A percentile compares a stretch with the other conserved stretches of the same genome.
Conservation (phyloP, 306 rosid genomes). For the Cucurbita moschata region DNA sequence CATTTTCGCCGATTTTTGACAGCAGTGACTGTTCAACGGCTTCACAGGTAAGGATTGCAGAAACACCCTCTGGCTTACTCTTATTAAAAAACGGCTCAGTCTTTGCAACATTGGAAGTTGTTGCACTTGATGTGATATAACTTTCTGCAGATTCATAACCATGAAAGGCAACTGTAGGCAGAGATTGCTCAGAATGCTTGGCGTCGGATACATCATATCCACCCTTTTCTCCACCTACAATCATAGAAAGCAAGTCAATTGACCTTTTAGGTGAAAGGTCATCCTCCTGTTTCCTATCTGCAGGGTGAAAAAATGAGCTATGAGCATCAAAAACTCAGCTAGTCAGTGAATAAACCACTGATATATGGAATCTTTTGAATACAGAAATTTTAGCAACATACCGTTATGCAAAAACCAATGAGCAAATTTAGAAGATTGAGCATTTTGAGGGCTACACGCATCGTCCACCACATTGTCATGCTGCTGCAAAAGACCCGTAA, state of each 20-base stretch:
- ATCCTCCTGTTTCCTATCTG: constrained; percentile 53
- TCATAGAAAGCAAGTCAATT: constrained; percentile 68
- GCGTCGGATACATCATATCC: constrained; percentile 26
- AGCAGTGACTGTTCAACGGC: constrained; percentile 84
- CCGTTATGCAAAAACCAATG: constrained; percentile 90
- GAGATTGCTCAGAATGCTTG: constrained; percentile 20
- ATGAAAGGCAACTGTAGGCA: constrained; percentile 27
- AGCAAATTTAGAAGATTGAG: constrained; percentile 79
- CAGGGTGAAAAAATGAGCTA: constrained; percentile 9
- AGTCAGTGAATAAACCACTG: background rate
- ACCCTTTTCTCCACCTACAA: constrained; percentile 62
- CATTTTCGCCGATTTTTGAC: constrained; percentile 48
- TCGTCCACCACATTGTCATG: constrained; percentile 42
- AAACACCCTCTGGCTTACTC: constrained; percentile 38
- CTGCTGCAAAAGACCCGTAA: constrained; percentile 20
- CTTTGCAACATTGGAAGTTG: constrained; percentile 19
- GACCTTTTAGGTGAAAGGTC: constrained; percentile 39
- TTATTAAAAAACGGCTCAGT: constrained; percentile 33
- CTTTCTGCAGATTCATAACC: constrained; percentile 30
- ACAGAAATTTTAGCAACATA: constrained; percentile 14
- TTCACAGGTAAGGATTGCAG: constrained; percentile 82
- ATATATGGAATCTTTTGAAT: constrained; percentile 15
- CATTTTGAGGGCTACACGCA: constrained; percentile 34
- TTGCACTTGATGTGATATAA: constrained; percentile 21
- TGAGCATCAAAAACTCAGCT: constrained; percentile 2